These are phyloP conservation scores for Fennellomyces sp. DNA, from an alignment of 371 early-diverging fungal species.

Conservation along the genomic window DNA sequence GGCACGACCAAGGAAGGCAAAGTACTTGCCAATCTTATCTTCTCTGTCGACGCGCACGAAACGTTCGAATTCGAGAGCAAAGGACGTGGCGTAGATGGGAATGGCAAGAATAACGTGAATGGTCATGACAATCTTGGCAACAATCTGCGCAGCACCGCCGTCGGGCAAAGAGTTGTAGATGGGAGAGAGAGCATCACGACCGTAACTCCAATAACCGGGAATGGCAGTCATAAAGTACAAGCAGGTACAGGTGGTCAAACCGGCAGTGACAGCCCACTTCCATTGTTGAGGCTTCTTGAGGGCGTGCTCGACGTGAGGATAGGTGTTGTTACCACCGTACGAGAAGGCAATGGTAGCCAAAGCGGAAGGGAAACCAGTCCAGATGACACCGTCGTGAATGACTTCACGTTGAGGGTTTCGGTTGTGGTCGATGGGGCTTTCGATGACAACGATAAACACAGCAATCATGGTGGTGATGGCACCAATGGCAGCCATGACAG, in stretches of 20 bases:
- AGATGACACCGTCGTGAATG: slow-evolving; percentile 37
- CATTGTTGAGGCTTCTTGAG: slow-evolving; percentile 82
- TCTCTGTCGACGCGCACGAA: slow-evolving; percentile 43
- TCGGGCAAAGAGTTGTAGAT: slow-evolving; percentile 76
- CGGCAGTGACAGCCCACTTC: slow-evolving; percentile 71
- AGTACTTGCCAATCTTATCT: slow-evolving; percentile 35
- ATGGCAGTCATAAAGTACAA: slow-evolving; percentile 82
- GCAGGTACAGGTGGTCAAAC: slow-evolving; percentile 70
- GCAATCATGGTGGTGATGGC: slow-evolving; percentile 55
- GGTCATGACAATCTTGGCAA: slow-evolving; percentile 81
- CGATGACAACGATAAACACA: slow-evolving; percentile 46
- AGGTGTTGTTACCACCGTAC: slow-evolving; percentile 60
- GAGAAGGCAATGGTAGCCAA: slow-evolving; percentile 67
- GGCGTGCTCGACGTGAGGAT: slow-evolving; percentile 80
- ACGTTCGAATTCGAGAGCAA: slow-evolving; percentile 75
- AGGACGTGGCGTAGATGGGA: slow-evolving; percentile 83
- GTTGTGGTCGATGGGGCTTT: slow-evolving; percentile 34
- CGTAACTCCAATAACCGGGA: slow-evolving; percentile 87
- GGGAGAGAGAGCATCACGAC: slow-evolving; percentile 70
- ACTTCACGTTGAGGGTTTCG: slow-evolving; percentile 18
- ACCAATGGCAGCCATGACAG: slow-evolving; percentile 53
- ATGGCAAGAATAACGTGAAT: slow-evolving; percentile 88
- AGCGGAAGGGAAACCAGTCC: slow-evolving; percentile 62
- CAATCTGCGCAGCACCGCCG: slow-evolving; percentile 54
- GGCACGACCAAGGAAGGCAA: slow-evolving; percentile 55